Conservation (phyloP, 2,329 filamentous ascomycete species). For the Hypoxylon sp. region DNA sequence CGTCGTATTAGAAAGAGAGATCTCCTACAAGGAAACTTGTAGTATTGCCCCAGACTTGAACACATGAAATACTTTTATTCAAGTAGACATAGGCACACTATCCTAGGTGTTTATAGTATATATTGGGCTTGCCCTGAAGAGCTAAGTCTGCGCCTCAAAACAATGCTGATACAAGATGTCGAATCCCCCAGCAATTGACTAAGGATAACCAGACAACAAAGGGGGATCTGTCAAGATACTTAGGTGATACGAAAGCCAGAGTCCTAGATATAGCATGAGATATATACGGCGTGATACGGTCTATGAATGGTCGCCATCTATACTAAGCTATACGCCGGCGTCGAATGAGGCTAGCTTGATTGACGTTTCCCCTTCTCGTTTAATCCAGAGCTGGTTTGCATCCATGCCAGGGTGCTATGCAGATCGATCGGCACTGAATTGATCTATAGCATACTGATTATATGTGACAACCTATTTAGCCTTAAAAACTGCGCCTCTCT, state of each 20-base stretch:
- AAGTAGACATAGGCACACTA: background rate
- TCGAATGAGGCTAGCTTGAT: slow-evolving; percentile 2
- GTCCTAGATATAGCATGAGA: background rate
- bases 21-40: background rate
- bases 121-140: background rate
- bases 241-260: background rate
- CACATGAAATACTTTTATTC: background rate
- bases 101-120: background rate
- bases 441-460: slow-evolving; percentile 4
- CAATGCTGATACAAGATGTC: background rate
- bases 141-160: background rate
- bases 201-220: background rate
- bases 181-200: background rate
- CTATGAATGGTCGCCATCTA: slow-evolving; percentile 2
- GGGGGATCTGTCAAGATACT: background rate
- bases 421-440: slow-evolving; percentile 4
- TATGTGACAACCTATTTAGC: slow-evolving; percentile 28
- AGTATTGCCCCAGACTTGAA: background rate
- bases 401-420: background rate
- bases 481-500: slow-evolving; percentile 18
- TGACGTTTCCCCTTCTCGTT: background rate
- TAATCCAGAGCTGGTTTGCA: background rate
- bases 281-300: background rate
- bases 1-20: background rate
- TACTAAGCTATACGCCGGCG: background rate